Percentiles rank a stretch among this genome's conserved stretches.
These are phyloP conservation scores for Tulasnella sp. DNA, from an alignment of 768 basidiomycete genomes.

Conservation along the genomic window DNA sequence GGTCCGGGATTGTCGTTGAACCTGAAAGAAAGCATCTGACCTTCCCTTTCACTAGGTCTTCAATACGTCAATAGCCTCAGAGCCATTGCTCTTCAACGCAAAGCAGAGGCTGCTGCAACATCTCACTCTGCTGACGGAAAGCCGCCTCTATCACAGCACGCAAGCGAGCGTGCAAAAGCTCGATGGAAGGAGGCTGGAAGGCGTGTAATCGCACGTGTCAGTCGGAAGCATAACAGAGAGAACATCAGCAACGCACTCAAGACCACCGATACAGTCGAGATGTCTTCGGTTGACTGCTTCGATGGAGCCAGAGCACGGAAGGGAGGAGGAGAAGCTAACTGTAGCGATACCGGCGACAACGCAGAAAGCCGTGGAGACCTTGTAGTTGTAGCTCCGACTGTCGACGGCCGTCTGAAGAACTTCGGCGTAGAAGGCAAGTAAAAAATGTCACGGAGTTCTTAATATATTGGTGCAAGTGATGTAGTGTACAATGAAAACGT, in stretches of 20 bases:
- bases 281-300: constrained; percentile 65
- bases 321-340: constrained; percentile 23
- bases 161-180: constrained; percentile 22
- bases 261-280: constrained; percentile 56
- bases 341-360: not conserved
- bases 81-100: constrained; percentile 16
- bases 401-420: constrained; percentile 60
- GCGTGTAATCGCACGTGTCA: constrained; percentile 41
- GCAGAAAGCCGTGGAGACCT: constrained; percentile 34
- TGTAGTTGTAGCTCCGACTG: constrained; percentile 44
- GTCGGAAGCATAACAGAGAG: constrained; percentile 22
- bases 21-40: not conserved
- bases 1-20: not conserved
- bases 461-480: not conserved
- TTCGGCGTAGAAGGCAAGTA: constrained; percentile 18
- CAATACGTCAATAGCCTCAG: constrained; percentile 60
- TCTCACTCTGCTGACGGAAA: constrained; percentile 10
- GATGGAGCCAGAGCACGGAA: constrained; percentile 41
- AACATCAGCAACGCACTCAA: constrained; percentile 36
- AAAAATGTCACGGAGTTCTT: not conserved
- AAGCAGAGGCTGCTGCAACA: not conserved
- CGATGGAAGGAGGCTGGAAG: constrained; percentile 43
- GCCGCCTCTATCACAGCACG: constrained; percentile 19
- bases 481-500: not conserved
- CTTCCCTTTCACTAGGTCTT: constrained; percentile 36